Conservation (phyloP, 1,284 basidiomycete species). For the Takashimella tepidaria region DNA sequence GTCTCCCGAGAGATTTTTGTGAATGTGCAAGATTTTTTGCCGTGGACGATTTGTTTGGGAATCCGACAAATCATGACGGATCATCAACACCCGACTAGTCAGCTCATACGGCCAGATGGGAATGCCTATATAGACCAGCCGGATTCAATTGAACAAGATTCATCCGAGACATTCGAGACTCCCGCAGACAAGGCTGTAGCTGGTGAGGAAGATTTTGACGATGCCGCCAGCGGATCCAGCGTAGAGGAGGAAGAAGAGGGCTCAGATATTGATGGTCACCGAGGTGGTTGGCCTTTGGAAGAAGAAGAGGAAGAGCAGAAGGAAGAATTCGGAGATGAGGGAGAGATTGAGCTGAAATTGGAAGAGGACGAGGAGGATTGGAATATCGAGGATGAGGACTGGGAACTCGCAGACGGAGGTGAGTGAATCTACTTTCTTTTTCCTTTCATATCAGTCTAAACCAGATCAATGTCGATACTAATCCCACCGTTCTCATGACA, state of each 20-base stretch:
- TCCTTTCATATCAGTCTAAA: neutral
- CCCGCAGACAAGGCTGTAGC: slow-evolving; percentile 3
- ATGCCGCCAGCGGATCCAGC: slow-evolving; percentile 21
- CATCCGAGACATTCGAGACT: no score
- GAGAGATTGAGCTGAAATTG: no score
- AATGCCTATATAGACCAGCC: slow-evolving; percentile 26
- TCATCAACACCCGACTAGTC: neutral
- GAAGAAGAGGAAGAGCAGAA: slow-evolving; percentile 9
- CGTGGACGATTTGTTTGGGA: no score
- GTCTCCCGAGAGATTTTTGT: slow-evolving; percentile 5
- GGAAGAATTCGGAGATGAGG: slow-evolving; percentile 8
- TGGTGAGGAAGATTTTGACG: slow-evolving; percentile 1
- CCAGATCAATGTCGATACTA: neutral
- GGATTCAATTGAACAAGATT: neutral
- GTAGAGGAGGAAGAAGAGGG: slow-evolving; percentile 21
- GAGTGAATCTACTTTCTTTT: slow-evolving; percentile 14
- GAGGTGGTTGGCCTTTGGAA: slow-evolving; percentile 7
- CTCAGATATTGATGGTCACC: slow-evolving; percentile 2
- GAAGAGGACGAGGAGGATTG: slow-evolving; percentile 46
- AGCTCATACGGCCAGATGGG: slow-evolving; percentile 11
- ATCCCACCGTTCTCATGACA: slow-evolving; percentile 42
- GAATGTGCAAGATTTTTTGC: neutral
- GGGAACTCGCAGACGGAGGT: slow-evolving; percentile 70
- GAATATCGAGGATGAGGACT: slow-evolving; percentile 78
- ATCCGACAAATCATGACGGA: no score